A percentile compares a stretch with the other conserved stretches of the same genome.
Evolutionary conservation across 2,329 filamentous ascomycete species (phyloP).

Genomic region (Purpureocillium takamizusanense): DNA sequence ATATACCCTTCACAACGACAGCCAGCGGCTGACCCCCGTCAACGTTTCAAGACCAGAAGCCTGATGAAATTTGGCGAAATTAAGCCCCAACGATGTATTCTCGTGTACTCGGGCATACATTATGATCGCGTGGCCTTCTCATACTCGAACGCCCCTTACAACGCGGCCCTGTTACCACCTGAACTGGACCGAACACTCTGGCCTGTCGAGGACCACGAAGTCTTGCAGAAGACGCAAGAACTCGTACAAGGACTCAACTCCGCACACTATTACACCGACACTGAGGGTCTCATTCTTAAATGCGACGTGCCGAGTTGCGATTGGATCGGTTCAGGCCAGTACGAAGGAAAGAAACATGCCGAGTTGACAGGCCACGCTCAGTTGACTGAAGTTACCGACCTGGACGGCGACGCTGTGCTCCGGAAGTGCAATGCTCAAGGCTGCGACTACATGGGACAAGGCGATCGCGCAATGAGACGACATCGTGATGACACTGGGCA

Average conservation of each 20-base stretch:
- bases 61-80: conserved; percentile 65
- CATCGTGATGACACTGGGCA: conserved; percentile 56
- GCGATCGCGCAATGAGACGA: conserved; percentile 47
- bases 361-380: conserved; percentile 49
- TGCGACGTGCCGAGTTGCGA: conserved; percentile 61
- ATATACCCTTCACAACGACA: too few relatives aligned
- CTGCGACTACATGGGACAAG: conserved; percentile 59
- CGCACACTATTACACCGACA: conserved; percentile 83
- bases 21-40: too few relatives aligned
- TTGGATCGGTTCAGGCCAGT: conserved; percentile 59
- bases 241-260: conserved; percentile 57
- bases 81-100: conserved; percentile 58
- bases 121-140: conserved; percentile 84
- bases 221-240: conserved; percentile 59
- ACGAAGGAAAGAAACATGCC: conserved; percentile 53
- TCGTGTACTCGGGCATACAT: conserved; percentile 88
- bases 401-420: conserved; percentile 68
- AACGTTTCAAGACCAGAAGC: conserved; percentile 18
- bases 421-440: conserved; percentile 59
- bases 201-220: conserved; percentile 46
- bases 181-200: conserved; percentile 64
- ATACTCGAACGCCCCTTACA: conserved; percentile 47
- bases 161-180: conserved; percentile 49
- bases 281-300: conserved; percentile 65
- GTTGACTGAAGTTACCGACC: conserved; percentile 62